These are phyloP conservation scores for Debaryomycetaceae sp. DNA, from an alignment of 1,139 yeast genomes.

Conservation along the genomic window DNA sequence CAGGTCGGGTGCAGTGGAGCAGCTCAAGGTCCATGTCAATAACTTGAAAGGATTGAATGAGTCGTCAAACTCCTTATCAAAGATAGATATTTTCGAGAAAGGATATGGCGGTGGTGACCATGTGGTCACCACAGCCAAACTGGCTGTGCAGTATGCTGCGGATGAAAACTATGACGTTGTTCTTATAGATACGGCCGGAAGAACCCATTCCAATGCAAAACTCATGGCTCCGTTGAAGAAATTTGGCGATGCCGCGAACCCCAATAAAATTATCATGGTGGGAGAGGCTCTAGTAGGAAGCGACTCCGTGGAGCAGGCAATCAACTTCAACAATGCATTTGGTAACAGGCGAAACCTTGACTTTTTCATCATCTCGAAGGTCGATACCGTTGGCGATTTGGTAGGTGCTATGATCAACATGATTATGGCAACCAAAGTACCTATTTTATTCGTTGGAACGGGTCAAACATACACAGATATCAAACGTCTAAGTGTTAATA, in stretches of 20 bases:
- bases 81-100: constrained; percentile 82
- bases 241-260: constrained; percentile 93
- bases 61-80: constrained; percentile 36
- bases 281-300: constrained; percentile 98
- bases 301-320: constrained; percentile 94
- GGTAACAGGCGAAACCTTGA: constrained; percentile 81
- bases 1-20: constrained; percentile 98
- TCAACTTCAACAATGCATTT: constrained; percentile 88
- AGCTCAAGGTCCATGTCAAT: constrained; percentile 87
- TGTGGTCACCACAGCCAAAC: constrained; percentile 91
- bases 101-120: constrained; percentile 96
- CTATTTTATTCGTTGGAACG: constrained; percentile 91
- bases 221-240: constrained; percentile 94
- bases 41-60: constrained; percentile 58
- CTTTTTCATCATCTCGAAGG: constrained; percentile 89
- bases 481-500: constrained; percentile 85
- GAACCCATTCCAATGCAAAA: constrained; percentile 93
- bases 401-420: constrained; percentile 96
- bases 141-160: constrained; percentile 72
- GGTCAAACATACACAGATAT: constrained; percentile 97
- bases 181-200: constrained; percentile 94
- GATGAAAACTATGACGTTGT: constrained; percentile 72
- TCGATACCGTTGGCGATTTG: constrained; percentile 96
- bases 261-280: constrained; percentile 96
- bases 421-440: constrained; percentile 96